phyloP scores from a whole-genome alignment of 495 filamentous ascomycete species.

The Xylaria venustula region DNA sequence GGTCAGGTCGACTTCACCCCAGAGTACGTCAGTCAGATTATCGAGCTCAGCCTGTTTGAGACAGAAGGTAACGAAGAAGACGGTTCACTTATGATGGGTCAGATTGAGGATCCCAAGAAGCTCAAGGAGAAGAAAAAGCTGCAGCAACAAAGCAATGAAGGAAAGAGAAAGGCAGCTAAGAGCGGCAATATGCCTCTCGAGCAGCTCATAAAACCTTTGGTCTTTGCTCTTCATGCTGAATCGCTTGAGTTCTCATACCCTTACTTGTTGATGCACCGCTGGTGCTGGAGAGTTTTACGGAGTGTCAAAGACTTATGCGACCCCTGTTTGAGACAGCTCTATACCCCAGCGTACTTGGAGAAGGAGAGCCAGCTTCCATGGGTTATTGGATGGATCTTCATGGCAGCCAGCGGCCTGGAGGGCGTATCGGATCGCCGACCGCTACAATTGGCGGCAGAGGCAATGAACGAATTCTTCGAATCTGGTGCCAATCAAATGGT shows the following conservation, averaged over 20 bases:
- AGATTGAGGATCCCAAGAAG: conserved; percentile 14
- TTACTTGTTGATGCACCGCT: conserved; percentile 35
- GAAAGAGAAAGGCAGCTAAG: not conserved
- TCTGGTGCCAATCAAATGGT: not conserved
- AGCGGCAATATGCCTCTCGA: conserved; percentile 7
- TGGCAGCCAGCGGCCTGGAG: conserved; percentile 20
- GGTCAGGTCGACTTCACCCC: conserved; percentile 27
- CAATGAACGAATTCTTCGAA: not conserved
- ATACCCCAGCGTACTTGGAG: conserved; percentile 33
- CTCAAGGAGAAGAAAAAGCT: conserved; percentile 11
- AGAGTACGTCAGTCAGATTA: conserved; percentile 24
- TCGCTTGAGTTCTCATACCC: conserved; percentile 32
- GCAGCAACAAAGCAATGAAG: not conserved
- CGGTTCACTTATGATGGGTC: conserved; percentile 8
- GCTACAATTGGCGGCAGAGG: conserved; percentile 4
- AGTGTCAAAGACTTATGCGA: conserved; percentile 29
- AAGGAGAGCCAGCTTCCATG: conserved; percentile 39
- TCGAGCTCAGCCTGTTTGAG: conserved; percentile 25
- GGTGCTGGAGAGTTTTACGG: conserved; percentile 38
- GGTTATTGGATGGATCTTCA: conserved; percentile 41
- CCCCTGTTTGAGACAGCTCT: conserved; percentile 25
- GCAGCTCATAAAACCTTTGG: conserved; percentile 16
- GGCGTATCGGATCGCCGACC: conserved; percentile 5
- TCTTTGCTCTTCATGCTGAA: conserved; percentile 27
- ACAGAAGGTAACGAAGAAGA: conserved; percentile 16